Evolutionary conservation across 148 eudicot genomes (phyloP).

Genomic region (Heliamphora exappendiculata): DNA sequence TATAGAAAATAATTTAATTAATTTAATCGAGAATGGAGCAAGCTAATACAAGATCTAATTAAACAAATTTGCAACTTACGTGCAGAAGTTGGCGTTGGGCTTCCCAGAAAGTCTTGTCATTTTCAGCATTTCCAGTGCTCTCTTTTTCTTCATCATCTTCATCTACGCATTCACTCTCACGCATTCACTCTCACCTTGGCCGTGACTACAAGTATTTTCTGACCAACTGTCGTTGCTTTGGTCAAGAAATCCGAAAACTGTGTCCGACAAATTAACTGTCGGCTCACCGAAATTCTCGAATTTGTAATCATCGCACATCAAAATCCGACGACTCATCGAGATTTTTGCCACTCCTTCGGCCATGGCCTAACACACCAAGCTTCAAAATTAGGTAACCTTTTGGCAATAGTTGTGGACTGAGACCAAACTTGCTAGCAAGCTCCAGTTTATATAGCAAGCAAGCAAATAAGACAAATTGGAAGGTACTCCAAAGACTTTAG

Average conservation of each 20-base stretch:
- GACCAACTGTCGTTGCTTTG: conserved; percentile 17
- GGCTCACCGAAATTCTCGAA: conserved; percentile 26
- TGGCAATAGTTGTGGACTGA: neutral
- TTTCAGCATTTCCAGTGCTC: conserved; percentile 15
- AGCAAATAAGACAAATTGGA: no score
- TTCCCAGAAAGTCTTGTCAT: conserved; percentile 48
- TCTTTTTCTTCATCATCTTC: conserved; percentile 25
- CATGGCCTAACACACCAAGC: conserved; percentile 16
- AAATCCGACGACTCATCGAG: conserved; percentile 24
- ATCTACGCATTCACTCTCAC: no score
- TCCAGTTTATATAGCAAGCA: no score
- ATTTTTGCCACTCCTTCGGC: conserved; percentile 28
- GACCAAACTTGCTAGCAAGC: neutral
- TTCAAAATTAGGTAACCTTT: neutral
- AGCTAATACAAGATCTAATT: neutral
- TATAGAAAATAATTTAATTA: no score
- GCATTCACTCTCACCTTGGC: conserved; percentile 5
- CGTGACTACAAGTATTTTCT: conserved; percentile 25
- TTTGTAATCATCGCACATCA: conserved; percentile 11
- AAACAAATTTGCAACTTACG: conserved; percentile 15
- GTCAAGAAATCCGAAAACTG: conserved; percentile 49
- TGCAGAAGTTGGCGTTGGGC: conserved; percentile 32
- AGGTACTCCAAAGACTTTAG: no score
- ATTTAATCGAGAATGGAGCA: neutral
- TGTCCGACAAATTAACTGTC: conserved; percentile 38